Evolutionary conservation across 2,329 filamentous ascomycete species (phyloP), one percentile per base, ranked within the genome.

Genomic region (Phoma sp.): DNA sequence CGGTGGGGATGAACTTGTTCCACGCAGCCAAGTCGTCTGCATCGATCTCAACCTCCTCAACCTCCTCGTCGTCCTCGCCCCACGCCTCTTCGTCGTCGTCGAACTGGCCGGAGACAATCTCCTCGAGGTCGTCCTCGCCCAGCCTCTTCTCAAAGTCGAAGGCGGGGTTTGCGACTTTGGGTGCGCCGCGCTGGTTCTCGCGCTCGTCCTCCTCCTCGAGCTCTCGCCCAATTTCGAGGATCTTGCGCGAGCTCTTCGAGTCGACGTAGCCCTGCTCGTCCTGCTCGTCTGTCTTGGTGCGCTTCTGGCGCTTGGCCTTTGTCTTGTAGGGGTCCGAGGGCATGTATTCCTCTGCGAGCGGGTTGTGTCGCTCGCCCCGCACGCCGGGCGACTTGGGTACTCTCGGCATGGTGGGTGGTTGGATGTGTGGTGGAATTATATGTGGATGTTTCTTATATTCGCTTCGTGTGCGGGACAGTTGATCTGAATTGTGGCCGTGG

Each of bases 1-100:
- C 82, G 25, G 87, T 80, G 1, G 88, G 91, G 66, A 97, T 85
- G 74, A 97, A 98, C 69, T 89, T 92, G 76, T 94, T 91, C 81
- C 96, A 99, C 51, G 89, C 89, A 45, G 93, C 92, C 59, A 96
- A 82, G 63, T 99, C 95, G 57, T 89, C 87, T 2, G 94, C 92
- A 61, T 96, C 92, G 37, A 98, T 84, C 73, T 97, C 94, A 63
- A 85, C 77, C 68, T 87, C 85, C 53, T 83, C 80, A 61, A 89
- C 85, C 63, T 90, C 84, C 43, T 89, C 88, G 32, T 92, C 90
- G 31, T 94, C 91, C 41, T 92, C 89, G 24, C 89, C 90, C 85
- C 91, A 94, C 21, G 87, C 88, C 51, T 80, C 80, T 2, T 80
- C 78, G 37, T 82, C 82, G 15, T 80, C 81, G 22, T 80, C 77